phyloP scores from a whole-genome alignment of 108 stramenopile genomes.

The Cyclotella sp. region DNA sequence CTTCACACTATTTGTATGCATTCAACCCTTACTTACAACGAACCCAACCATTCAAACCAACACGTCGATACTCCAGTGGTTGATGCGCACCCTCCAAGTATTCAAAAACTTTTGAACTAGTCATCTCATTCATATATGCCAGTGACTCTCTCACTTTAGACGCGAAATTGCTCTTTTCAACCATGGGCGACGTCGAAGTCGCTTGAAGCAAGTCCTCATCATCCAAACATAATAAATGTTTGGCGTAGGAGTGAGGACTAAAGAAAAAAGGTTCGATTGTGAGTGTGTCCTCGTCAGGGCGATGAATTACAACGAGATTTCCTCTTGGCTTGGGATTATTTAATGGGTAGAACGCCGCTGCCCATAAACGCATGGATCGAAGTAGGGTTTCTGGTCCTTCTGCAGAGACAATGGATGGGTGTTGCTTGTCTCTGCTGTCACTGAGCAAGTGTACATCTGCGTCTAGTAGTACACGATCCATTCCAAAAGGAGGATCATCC shows the following conservation, averaged over 20 bases:
- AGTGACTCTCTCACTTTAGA: slow-evolving; percentile 52
- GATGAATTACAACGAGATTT: slow-evolving; percentile 56
- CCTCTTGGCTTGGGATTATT: slow-evolving; percentile 4
- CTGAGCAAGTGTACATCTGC: slow-evolving; percentile 10
- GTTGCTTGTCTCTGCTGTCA: not conserved
- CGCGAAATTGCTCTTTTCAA: slow-evolving; percentile 78
- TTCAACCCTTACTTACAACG: slow-evolving; percentile 3
- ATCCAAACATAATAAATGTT: slow-evolving; percentile 56
- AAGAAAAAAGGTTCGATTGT: slow-evolving; percentile 63
- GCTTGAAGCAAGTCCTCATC: slow-evolving; percentile 60
- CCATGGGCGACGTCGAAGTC: slow-evolving; percentile 79
- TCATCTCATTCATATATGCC: slow-evolving; percentile 31
- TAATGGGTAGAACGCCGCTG: slow-evolving; percentile 29
- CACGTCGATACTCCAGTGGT: slow-evolving; percentile 35
- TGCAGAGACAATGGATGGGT: not conserved
- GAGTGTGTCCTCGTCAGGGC: slow-evolving; percentile 35
- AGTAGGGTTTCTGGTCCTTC: slow-evolving; percentile 63
- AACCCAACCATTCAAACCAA: slow-evolving; percentile 50
- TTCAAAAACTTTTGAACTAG: slow-evolving; percentile 30
- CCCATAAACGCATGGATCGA: slow-evolving; percentile 71
- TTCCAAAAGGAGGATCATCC: not conserved
- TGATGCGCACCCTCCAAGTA: slow-evolving; percentile 3
- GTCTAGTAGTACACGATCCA: slow-evolving; percentile 5
- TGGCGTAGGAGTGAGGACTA: slow-evolving; percentile 43
- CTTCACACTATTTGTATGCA: not conserved